Evolutionary conservation across 2,329 filamentous ascomycete genomes (phyloP).

Genomic region (Pyricularia sp.): DNA sequence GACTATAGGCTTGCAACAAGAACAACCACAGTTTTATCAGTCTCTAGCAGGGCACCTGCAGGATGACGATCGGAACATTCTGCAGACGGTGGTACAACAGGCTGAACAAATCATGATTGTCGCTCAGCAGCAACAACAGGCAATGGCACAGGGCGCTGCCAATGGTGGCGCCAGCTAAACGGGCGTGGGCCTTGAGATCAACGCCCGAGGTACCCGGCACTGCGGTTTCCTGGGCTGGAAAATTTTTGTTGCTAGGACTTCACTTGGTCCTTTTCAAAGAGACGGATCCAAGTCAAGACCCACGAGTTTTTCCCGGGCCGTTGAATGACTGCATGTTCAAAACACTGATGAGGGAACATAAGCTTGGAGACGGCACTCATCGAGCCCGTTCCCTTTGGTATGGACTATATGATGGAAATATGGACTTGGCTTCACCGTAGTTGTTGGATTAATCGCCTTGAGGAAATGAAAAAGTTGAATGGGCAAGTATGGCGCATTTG

Average conservation of each 20-base stretch:
- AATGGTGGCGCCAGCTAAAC: conserved; percentile 12
- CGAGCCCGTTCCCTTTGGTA: neutral
- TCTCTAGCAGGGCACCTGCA: conserved; percentile 70
- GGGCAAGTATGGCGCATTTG: neutral
- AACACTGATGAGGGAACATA: neutral
- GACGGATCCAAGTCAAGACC: neutral
- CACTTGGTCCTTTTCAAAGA: neutral
- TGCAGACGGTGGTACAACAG: conserved; percentile 69
- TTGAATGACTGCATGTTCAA: neutral
- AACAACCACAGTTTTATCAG: conserved; percentile 82
- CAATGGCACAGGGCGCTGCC: conserved; percentile 13
- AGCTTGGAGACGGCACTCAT: neutral
- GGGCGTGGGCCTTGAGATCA: neutral
- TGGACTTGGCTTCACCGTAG: neutral
- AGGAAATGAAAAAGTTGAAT: neutral
- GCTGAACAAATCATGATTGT: conserved; percentile 43
- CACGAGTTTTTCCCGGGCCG: neutral
- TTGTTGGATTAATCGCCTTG: neutral
- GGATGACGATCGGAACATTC: conserved; percentile 69
- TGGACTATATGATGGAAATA: neutral
- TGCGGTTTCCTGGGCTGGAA: neutral
- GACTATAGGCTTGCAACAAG: conserved; percentile 68
- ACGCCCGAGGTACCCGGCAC: neutral
- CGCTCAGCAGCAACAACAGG: conserved; percentile 22
- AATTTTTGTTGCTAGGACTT: neutral